Evolutionary conservation across 352 stramenopile genomes (phyloP), one percentile per base, ranked within the genome.

Genomic region (Globisporangium carolinianum): DNA sequence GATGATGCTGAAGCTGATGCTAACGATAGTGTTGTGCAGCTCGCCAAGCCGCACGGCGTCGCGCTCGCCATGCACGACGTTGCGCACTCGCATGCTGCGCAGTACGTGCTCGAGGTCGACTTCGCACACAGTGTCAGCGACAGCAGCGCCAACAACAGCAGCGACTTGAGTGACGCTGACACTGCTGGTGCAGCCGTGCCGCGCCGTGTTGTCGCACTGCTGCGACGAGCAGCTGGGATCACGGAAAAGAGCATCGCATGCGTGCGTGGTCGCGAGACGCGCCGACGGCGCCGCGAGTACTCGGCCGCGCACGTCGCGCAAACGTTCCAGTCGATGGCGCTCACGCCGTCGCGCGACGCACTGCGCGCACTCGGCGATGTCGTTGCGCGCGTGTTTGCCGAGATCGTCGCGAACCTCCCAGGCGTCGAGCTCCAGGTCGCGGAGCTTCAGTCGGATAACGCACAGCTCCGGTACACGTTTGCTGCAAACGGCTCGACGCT

Each of bases 331-430:
- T 73, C 68, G 4, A 65, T 89, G 35, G 66, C 63, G 0, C 61
- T 89, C n/a, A 79, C 76, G 14, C 77, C 78, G 1, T 88, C 79
- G 0, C 43, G 42, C 0, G 79, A 89, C 48, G 77, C 79, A 2
- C 61, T 89, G 42, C 63, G 68, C 6, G 64, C 67, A 8, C 72
- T 89, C 0, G 51, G 71, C 14, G 69, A 79, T 7, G 67, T 90
- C 15, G 65, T 86, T 3, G 5, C 42, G 0, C 39, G 58, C 2
- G 58, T 88, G 0, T 83, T 87, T 18, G 35, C 60, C 0, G 81
- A 89, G 47, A 80, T 91, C 12, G 51, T 51, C 1, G 50, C 58
- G 3, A 80, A 69, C 53, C 62, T 91, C 7, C 80, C 80, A 1
- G 79, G 81, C n/a, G 71, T 73, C 0, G 62, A 81, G 10, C 48